Evolutionary conservation across 495 filamentous ascomycete genomes (phyloP).

Genomic region (Aspergillus leporis): DNA sequence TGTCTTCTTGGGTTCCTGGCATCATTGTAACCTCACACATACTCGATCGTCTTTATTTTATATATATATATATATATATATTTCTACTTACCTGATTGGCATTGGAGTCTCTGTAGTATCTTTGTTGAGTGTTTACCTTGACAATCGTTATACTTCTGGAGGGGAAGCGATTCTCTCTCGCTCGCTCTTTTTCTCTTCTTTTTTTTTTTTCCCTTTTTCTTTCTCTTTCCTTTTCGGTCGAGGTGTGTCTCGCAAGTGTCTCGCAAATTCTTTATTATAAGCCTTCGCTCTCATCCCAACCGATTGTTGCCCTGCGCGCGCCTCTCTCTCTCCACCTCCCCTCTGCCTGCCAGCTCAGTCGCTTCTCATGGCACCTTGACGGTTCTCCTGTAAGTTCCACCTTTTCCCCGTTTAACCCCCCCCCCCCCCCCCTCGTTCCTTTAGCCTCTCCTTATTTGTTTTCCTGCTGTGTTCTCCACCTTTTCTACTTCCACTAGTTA

Average conservation of each 20-base stretch:
- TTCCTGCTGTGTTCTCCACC: constrained; percentile 22
- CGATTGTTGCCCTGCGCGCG: background rate
- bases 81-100: background rate
- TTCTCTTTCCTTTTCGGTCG: background rate
- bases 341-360: constrained; percentile 22
- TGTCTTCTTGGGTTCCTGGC: background rate
- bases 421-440: constrained; percentile 14
- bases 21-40: constrained; percentile 12
- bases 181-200: constrained; percentile 5
- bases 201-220: background rate
- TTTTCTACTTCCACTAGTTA: constrained; percentile 21
- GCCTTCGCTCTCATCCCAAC: background rate
- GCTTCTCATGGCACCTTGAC: constrained; percentile 40
- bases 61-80: background rate
- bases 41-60: constrained; percentile 2
- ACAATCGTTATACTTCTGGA: background rate
- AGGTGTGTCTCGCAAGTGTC: background rate
- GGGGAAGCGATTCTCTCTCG: background rate
- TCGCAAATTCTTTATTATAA: background rate
- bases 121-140: background rate
- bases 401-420: too few species aligned
- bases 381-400: constrained; percentile 35
- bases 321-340: constrained; percentile 2
- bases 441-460: constrained; percentile 25
- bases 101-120: background rate